These are phyloP conservation scores for Neonectria magnoliae DNA, from an alignment of 2,329 filamentous ascomycete genomes.

Conservation along the genomic window DNA sequence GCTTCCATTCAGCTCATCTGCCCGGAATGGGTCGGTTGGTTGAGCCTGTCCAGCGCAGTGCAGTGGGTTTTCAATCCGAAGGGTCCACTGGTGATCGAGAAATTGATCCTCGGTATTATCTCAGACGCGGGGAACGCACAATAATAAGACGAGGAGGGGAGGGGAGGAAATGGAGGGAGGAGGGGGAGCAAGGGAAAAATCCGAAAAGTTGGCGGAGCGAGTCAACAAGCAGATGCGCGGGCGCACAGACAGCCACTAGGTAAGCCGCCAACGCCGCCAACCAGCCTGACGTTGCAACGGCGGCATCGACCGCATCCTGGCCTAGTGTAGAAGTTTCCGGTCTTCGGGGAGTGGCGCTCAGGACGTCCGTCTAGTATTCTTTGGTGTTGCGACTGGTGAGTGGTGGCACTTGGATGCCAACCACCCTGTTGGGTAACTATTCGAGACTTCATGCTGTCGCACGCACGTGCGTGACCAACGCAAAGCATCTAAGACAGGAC, in stretches of 20 bases:
- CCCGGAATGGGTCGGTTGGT: background rate
- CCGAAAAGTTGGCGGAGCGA: slow-evolving; percentile 5
- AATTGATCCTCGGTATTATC: background rate
- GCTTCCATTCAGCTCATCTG: slow-evolving; percentile 8
- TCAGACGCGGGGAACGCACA: background rate
- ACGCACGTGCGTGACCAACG: background rate
- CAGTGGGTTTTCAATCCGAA: background rate
- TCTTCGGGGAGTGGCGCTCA: slow-evolving; percentile 28
- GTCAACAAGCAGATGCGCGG: slow-evolving; percentile 15
- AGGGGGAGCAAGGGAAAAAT: slow-evolving; percentile 12
- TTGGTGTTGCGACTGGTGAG: background rate
- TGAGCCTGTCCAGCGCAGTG: background rate
- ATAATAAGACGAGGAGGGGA: background rate
- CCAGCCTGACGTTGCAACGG: slow-evolving; percentile 31
- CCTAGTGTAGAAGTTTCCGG: slow-evolving; percentile 35
- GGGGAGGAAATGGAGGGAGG: background rate
- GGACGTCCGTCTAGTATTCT: background rate
- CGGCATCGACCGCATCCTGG: slow-evolving; percentile 9
- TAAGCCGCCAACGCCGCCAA: slow-evolving; percentile 16
- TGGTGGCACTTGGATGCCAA: slow-evolving; percentile 8
- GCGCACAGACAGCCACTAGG: slow-evolving; percentile 20
- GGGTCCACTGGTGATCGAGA: background rate
- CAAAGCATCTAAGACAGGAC: slow-evolving; percentile 5
- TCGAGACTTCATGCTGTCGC: slow-evolving; percentile 1
- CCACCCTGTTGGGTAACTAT: slow-evolving; percentile 10